Evolutionary conservation across 306 rosid species (phyloP).

Genomic region (Benincasa hispida): DNA sequence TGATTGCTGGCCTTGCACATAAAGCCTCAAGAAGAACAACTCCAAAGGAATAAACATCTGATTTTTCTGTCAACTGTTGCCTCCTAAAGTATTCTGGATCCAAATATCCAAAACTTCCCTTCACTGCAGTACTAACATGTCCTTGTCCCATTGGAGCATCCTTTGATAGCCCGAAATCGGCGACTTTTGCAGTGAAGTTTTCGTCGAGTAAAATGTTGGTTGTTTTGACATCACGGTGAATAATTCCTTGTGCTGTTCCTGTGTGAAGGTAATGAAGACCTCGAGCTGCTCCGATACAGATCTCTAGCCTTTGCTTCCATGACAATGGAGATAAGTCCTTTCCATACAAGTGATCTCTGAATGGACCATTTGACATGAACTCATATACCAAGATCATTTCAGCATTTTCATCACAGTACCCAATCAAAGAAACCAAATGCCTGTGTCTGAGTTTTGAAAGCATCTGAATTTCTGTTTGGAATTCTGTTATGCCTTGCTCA

Average conservation of each 20-base stretch:
- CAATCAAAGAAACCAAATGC: conserved; percentile 39
- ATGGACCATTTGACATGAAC: conserved; percentile 46
- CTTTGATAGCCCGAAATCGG: conserved; percentile 36
- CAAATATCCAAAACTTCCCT: conserved; percentile 40
- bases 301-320: conserved; percentile 37
- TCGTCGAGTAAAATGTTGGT: conserved; percentile 36
- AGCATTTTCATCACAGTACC: conserved; percentile 40
- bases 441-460: conserved; percentile 37
- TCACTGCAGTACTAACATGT: conserved; percentile 36
- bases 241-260: conserved; percentile 38
- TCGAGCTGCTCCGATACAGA: conserved; percentile 37
- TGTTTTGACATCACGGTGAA: conserved; percentile 40
- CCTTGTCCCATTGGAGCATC: conserved; percentile 35
- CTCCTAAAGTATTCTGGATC: conserved; percentile 42
- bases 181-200: conserved; percentile 35
- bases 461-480: conserved; percentile 45
- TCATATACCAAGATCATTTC: conserved; percentile 44
- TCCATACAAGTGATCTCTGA: conserved; percentile 38
- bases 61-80: conserved; percentile 38
- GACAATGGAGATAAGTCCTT: conserved; percentile 20
- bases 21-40: conserved; percentile 33
- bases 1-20: conserved; percentile 31
- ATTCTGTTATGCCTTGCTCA: conserved; percentile 39
- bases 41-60: conserved; percentile 41
- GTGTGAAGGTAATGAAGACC: conserved; percentile 48